These are phyloP conservation scores for Arthroderma sp. DNA, from an alignment of 2,329 filamentous ascomycete species.

Conservation along the genomic window DNA sequence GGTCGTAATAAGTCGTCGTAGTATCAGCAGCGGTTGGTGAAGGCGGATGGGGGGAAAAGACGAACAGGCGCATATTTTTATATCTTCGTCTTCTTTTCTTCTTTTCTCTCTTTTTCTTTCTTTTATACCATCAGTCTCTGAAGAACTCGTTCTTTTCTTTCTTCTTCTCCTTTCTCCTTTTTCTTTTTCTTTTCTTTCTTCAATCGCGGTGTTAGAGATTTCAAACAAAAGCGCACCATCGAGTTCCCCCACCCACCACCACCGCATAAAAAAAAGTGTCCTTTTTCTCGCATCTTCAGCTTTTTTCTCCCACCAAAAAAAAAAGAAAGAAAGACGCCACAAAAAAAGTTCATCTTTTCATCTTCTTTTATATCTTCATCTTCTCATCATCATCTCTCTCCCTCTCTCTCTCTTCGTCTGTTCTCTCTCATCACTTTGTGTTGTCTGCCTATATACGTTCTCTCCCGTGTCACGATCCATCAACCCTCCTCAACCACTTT, in stretches of 20 bases:
- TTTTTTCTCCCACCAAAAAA: conserved; percentile 1
- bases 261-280: not conserved
- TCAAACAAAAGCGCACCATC: not conserved
- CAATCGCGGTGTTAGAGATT: conserved; percentile 9
- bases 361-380: not conserved
- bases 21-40: no score
- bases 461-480: no score
- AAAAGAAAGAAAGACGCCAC: not conserved
- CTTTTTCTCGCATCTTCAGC: not conserved
- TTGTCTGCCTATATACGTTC: not conserved
- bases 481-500: no score
- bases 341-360: not conserved
- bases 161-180: conserved; percentile 4
- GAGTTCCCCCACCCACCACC: not conserved
- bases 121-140: not conserved
- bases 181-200: conserved; percentile 6
- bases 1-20: no score
- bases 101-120: not conserved
- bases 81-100: not conserved
- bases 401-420: conserved; percentile 5
- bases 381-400: not conserved
- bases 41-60: not conserved
- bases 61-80: not conserved
- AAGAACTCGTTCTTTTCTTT: not conserved
- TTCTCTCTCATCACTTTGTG: conserved; percentile 1